Evolutionary conservation across 345 rosid genomes (phyloP).

Genomic region (Citrus maxima): DNA sequence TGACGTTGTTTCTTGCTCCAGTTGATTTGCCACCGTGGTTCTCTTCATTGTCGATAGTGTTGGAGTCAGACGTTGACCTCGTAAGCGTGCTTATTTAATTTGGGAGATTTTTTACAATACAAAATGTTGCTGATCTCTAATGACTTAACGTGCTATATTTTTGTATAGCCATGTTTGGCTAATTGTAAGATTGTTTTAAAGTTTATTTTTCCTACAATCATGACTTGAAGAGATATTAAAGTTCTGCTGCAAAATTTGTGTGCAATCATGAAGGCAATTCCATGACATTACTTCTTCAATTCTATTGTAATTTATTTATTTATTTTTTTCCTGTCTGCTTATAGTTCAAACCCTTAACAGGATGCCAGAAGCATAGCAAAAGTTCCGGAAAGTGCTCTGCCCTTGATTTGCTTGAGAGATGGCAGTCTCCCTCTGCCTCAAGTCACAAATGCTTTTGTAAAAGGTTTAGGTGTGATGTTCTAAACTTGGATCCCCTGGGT

Average conservation of each 20-base stretch:
- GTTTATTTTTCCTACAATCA: neutral
- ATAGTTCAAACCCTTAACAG: slow-evolving; percentile 34
- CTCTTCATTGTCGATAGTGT: slow-evolving; percentile 64
- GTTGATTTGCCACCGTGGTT: slow-evolving; percentile 96
- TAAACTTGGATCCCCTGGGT: neutral
- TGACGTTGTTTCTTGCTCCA: slow-evolving; percentile 33
- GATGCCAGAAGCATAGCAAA: slow-evolving; percentile 38
- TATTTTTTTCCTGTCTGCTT: slow-evolving; percentile 2
- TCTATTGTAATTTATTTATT: neutral
- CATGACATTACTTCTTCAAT: neutral
- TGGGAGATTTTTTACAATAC: neutral
- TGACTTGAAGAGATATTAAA: neutral
- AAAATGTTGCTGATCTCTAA: neutral
- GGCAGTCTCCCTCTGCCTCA: slow-evolving; percentile 96
- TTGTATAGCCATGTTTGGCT: neutral
- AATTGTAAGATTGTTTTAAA: neutral
- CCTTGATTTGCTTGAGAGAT: slow-evolving; percentile 82
- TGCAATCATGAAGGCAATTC: neutral
- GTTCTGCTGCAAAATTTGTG: neutral
- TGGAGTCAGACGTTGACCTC: slow-evolving; percentile 76
- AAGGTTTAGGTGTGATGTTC: slow-evolving; percentile 53
- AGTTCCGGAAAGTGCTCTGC: slow-evolving; percentile 54
- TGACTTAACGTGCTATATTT: neutral
- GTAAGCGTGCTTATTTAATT: slow-evolving; percentile 49
- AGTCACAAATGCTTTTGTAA: slow-evolving; percentile 42